A percentile compares a stretch with the other conserved stretches of the same genome.
phyloP scores from a whole-genome alignment of 306 rosid species.

The Vigna angularis region DNA sequence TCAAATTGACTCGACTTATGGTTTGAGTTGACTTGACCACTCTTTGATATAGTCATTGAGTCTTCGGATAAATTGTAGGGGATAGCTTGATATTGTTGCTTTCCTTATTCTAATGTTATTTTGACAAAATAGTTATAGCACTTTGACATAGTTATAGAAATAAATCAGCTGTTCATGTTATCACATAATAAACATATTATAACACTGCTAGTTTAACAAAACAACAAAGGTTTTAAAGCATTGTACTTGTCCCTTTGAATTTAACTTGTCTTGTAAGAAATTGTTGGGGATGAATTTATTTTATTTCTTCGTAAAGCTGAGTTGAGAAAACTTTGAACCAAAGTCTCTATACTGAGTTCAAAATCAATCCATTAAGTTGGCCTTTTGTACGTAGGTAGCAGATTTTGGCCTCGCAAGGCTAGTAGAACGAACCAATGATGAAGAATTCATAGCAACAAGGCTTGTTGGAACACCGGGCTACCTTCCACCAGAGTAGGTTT shows the following conservation, averaged over 20 bases:
- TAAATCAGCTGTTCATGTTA: neutral
- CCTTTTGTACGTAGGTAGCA: slow-evolving; percentile 59
- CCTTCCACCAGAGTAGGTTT: slow-evolving; percentile 89
- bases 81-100: too few relatives aligned
- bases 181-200: slow-evolving; percentile 1
- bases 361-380: slow-evolving; percentile 22
- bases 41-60: too few relatives aligned
- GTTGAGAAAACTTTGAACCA: slow-evolving; percentile 11
- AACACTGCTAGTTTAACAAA: neutral
- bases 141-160: too few relatives aligned
- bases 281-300: neutral
- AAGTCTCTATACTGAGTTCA: neutral
- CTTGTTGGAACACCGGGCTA: slow-evolving; percentile 97
- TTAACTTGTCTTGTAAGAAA: neutral
- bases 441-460: slow-evolving; percentile 68
- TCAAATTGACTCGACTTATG: too few relatives aligned
- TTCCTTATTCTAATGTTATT: too few relatives aligned
- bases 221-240: slow-evolving; percentile 1
- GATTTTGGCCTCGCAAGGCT: slow-evolving; percentile 88
- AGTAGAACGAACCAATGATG: slow-evolving; percentile 75
- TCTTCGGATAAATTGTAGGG: too few relatives aligned
- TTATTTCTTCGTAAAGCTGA: neutral
- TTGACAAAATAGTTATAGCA: too few relatives aligned
- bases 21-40: too few relatives aligned
- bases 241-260: neutral